Evolutionary conservation across 1,139 yeast genomes (phyloP).

Genomic region (Diutina pseudorugosa): DNA sequence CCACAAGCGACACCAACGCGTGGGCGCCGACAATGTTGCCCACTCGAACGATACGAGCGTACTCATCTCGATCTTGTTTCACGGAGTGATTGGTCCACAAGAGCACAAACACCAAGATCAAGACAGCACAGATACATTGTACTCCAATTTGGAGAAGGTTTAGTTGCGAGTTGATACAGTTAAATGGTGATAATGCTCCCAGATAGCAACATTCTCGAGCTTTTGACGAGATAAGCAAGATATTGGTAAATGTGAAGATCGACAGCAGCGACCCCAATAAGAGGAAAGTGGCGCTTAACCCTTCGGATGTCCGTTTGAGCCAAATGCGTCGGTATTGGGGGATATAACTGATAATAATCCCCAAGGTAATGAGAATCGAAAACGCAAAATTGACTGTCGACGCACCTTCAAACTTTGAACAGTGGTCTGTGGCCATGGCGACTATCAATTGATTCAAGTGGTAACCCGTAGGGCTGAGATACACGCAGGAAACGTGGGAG

Average conservation of each 20-base stretch:
- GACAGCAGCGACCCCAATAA: constrained; percentile 67
- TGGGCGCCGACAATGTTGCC: constrained; percentile 29
- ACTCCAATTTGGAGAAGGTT: constrained; percentile 60
- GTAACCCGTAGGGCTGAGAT: neutral
- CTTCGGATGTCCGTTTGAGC: constrained; percentile 56
- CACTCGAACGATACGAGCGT: constrained; percentile 25
- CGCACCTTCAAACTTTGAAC: constrained; percentile 35
- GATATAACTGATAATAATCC: constrained; percentile 60
- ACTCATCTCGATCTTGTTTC: constrained; percentile 36
- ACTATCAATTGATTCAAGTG: constrained; percentile 2
- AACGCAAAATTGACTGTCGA: constrained; percentile 34
- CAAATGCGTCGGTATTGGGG: constrained; percentile 66
- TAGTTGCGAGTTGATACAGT: constrained; percentile 59
- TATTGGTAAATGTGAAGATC: constrained; percentile 55
- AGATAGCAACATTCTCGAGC: constrained; percentile 42
- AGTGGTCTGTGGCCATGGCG: constrained; percentile 5
- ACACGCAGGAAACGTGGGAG: neutral
- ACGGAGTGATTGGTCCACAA: constrained; percentile 31
- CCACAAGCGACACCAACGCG: constrained; percentile 21
- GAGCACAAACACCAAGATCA: constrained; percentile 46
- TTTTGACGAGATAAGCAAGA: constrained; percentile 44
- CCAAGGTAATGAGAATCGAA: constrained; percentile 45
- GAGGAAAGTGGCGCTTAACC: constrained; percentile 63
- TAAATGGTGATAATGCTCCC: constrained; percentile 32
- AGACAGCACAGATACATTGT: constrained; percentile 54